Evolutionary conservation across 1,284 basidiomycete genomes (phyloP).

Genomic region (Leucoagaricus sp.): DNA sequence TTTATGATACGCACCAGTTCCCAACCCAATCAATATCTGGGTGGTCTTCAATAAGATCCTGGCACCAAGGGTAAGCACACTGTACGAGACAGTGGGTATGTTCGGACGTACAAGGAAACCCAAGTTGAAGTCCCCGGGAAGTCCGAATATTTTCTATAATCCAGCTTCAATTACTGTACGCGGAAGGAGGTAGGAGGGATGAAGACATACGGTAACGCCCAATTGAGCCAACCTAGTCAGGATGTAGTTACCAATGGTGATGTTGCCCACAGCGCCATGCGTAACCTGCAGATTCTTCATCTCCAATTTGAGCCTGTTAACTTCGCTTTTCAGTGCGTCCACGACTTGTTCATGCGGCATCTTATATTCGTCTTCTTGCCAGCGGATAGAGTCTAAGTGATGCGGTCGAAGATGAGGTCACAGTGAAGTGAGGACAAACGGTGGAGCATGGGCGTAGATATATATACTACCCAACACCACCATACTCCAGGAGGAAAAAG

Average conservation of each 20-base stretch:
- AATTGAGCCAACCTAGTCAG: constrained; percentile 71
- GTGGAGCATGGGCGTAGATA: constrained; percentile 1
- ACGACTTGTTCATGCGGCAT: constrained; percentile 19
- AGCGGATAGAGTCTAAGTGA: neutral
- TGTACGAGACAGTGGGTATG: neutral
- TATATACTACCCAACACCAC: constrained; percentile 7
- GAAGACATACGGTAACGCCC: constrained; percentile 56
- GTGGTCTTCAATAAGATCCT: constrained; percentile 88
- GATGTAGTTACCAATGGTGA: constrained; percentile 71
- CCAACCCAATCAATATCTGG: constrained; percentile 85
- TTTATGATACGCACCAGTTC: constrained; percentile 59
- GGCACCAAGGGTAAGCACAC: neutral
- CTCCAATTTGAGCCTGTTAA: constrained; percentile 55
- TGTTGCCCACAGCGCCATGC: constrained; percentile 41
- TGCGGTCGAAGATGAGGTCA: neutral
- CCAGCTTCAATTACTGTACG: constrained; percentile 1
- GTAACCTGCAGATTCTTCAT: constrained; percentile 44
- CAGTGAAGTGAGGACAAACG: neutral
- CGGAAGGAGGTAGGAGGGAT: constrained; percentile 1
- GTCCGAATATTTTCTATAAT: constrained; percentile 74
- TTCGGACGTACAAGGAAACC: constrained; percentile 59
- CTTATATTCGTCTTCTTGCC: neutral
- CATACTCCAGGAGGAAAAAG: too few species aligned
- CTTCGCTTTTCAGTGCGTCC: constrained; percentile 47
- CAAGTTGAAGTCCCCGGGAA: constrained; percentile 94